These are phyloP conservation scores for Trichoderma sp. DNA, from an alignment of 2,329 filamentous ascomycete genomes.

Conservation along the genomic window DNA sequence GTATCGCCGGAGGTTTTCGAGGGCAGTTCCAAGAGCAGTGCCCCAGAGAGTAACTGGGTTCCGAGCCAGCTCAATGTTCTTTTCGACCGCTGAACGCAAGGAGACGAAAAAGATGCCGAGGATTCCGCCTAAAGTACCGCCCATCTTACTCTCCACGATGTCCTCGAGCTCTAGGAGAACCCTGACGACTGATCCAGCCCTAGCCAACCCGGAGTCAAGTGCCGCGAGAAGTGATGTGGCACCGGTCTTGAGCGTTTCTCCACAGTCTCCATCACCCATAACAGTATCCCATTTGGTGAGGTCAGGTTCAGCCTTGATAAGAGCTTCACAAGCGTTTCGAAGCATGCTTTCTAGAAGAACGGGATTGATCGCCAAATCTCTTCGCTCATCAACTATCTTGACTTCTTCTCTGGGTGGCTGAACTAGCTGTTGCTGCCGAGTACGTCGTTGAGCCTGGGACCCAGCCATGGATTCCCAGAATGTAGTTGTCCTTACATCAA, in stretches of 20 bases:
- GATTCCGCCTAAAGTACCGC: conserved; percentile 50
- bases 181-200: conserved; percentile 43
- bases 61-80: conserved; percentile 33
- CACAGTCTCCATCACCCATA: conserved; percentile 65
- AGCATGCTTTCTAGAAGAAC: conserved; percentile 52
- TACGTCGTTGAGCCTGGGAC: conserved; percentile 37
- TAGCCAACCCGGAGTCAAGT: conserved; percentile 39
- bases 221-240: conserved; percentile 48
- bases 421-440: conserved; percentile 44
- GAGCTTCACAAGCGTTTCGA: conserved; percentile 48
- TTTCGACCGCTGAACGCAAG: conserved; percentile 41
- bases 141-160: conserved; percentile 56
- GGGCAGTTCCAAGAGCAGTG: conserved; percentile 39
- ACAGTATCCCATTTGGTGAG: conserved; percentile 61
- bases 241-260: conserved; percentile 57
- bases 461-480: conserved; percentile 53
- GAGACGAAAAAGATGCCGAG: conserved; percentile 55
- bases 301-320: conserved; percentile 58
- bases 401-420: conserved; percentile 34
- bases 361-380: conserved; percentile 51
- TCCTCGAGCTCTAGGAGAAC: conserved; percentile 50
- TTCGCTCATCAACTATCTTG: conserved; percentile 37
- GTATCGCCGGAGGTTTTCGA: conserved; percentile 48
- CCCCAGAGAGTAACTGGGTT: conserved; percentile 43
- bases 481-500: conserved; percentile 62